Evolutionary conservation across 345 rosid species (phyloP).

Genomic region (Microcos paniculata): DNA sequence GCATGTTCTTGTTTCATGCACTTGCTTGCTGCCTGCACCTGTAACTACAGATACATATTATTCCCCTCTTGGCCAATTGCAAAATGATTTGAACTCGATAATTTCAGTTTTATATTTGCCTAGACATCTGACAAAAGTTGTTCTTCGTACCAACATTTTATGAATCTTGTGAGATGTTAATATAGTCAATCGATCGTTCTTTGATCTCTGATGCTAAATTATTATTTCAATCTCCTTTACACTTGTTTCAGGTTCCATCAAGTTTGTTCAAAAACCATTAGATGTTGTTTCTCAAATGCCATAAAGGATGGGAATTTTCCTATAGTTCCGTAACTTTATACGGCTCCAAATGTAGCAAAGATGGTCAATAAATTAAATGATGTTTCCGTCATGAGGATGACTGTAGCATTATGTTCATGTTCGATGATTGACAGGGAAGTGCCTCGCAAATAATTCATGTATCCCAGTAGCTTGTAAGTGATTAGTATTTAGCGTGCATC

Average conservation of each 20-base stretch:
- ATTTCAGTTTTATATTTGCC: neutral
- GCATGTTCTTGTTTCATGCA: neutral
- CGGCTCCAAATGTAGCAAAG: neutral
- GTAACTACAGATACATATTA: neutral
- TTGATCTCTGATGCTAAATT: neutral
- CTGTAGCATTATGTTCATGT: neutral
- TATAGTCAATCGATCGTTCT: neutral
- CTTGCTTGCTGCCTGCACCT: neutral
- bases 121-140: neutral
- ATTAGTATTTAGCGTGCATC: neutral
- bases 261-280: slow-evolving; percentile 40
- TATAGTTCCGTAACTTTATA: neutral
- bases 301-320: neutral
- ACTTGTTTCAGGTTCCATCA: slow-evolving; percentile 54
- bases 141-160: neutral
- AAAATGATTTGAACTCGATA: neutral
- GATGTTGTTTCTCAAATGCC: neutral
- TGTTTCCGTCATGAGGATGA: neutral
- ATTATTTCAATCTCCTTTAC: neutral
- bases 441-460: neutral
- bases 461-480: neutral
- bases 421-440: neutral
- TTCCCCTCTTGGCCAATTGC: neutral
- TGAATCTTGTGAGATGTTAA: neutral
- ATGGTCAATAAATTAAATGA: neutral